Evolutionary conservation across 2,329 filamentous ascomycete genomes (phyloP), one percentile per base, ranked within the genome.

Genomic region (Trematosphaeria pertusa): DNA sequence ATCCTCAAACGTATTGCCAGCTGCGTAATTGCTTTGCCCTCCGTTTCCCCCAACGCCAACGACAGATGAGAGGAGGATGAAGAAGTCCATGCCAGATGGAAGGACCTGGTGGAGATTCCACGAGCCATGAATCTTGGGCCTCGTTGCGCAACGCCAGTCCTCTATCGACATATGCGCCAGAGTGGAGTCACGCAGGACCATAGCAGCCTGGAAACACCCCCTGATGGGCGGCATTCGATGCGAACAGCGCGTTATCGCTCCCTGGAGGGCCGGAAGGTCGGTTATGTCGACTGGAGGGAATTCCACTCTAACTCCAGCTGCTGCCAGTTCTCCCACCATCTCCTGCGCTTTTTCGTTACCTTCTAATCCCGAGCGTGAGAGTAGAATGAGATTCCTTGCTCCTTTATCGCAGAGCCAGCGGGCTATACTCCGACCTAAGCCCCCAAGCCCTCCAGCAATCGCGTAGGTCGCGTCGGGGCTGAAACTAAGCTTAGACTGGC

Each of bases 11-110:
- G 48, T 43, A 22, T 52, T 54, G 11, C 45, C 61, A 2, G 66
- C 58, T 3, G 52, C 57, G 41, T 70, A 70, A 30, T 67, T 63
- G 4, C 52, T 26, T 36, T 67, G 64, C 1, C 56, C 54, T 1
- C 32, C 37, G 15, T 51, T 50, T 0, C 65, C 66, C n/a, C 56
- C 32, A 15, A 67, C 46, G 6, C 52, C 56, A 8, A 50, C 33
- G 0, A 56, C 37, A 0, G 62, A 67, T 0, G 56, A 61, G 0
- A 62, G 37, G 0, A 62, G 18, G 12, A 65, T 32, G 36, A 67
- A 63, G 51, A 58, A 58, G 36, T 48, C 45, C 20, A 41, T 21
- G 4, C 18, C 28, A 26, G 18, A 7, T 3, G 28, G 15, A 10
- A 46, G 21, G 11, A 32, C 19, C 5, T 37, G 22, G 36, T 50